Evolutionary conservation across 495 filamentous ascomycete genomes (phyloP), one percentile per base, ranked within the genome.

Genomic region (Xylaria scruposa): DNA sequence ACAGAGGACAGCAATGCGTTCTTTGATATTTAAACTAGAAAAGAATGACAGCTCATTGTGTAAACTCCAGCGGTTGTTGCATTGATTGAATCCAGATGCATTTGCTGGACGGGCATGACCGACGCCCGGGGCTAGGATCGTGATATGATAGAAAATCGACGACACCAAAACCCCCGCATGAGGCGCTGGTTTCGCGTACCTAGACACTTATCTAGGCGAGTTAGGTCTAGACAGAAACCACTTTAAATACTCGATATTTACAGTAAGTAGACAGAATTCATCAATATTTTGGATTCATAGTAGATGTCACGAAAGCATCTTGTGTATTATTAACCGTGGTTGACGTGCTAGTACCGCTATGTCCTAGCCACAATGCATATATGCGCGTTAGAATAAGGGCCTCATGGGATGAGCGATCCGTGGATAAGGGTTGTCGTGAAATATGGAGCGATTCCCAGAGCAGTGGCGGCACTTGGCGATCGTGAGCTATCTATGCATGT

Each of bases 121-220:
- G 29, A 31, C 29, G 10, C 33, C 40, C 24, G 19, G 67, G 67
- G 53, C 46, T 38, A 2, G 15, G 66, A 69, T 69, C 54, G 67
- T 69, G 67, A 61, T 69, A 61, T 61, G 12, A 61, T 42, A 36
- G 67, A 38, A 54, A 59, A 69, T 69, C 67, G 67, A 36, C 67
- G 3, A 49, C 10, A 36, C 10, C 36, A 61, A 36, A 38, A 8
- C 31, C 59, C 58, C 24, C 58, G 9, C 54, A 58, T 15, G 24
- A 13, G 54, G 29, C 21, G 6, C 49, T 21, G 21, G 21, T 53
- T 4, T 53, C n/a, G 24, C 49, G 8, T 21, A 5, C 46, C 46
- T n/a, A 49, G n/a, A 49, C n/a, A 21, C 49, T 31, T 31, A 31
- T 31, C 29, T 31, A 31, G 29, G 29, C 29, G 29, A 31, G 1